Evolutionary conservation across 2,329 filamentous ascomycete species (phyloP).

Genomic region (Colletotrichum costaricense): DNA sequence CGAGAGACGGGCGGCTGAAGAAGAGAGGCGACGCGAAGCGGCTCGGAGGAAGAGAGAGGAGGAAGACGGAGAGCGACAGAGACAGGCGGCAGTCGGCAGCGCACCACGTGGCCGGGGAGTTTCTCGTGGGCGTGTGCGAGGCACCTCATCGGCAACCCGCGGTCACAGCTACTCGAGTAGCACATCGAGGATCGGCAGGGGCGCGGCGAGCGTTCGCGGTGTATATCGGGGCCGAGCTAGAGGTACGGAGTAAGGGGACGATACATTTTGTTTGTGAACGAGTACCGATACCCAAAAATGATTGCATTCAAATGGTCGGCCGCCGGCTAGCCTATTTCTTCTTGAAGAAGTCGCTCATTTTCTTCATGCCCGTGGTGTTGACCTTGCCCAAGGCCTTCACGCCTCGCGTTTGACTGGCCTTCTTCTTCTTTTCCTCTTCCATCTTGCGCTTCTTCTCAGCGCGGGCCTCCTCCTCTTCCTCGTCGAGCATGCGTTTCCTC

Average conservation of each 20-base stretch:
- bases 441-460: constrained; percentile 86
- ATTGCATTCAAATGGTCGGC: constrained; percentile 20
- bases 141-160: constrained; percentile 27
- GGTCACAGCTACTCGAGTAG: constrained; percentile 31
- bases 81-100: constrained; percentile 45
- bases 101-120: constrained; percentile 32
- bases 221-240: constrained; percentile 34
- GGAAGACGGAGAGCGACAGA: constrained; percentile 60
- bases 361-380: constrained; percentile 93
- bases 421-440: constrained; percentile 90
- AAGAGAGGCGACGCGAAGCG: constrained; percentile 81
- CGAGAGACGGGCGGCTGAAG: constrained; percentile 80
- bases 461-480: constrained; percentile 72
- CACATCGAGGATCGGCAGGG: constrained; percentile 36
- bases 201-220: constrained; percentile 33
- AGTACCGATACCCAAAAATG: constrained; percentile 34
- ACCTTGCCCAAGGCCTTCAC: constrained; percentile 89
- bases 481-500: constrained; percentile 74
- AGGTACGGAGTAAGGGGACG: constrained; percentile 25
- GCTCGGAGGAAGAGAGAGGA: constrained; percentile 73
- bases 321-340: constrained; percentile 61
- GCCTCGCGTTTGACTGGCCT: constrained; percentile 78
- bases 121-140: constrained; percentile 27
- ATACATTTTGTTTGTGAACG: constrained; percentile 23
- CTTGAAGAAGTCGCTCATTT: constrained; percentile 93